phyloP scores from a whole-genome alignment of 192 early-diverging fungal species.

The Backusella mclennaniae region DNA sequence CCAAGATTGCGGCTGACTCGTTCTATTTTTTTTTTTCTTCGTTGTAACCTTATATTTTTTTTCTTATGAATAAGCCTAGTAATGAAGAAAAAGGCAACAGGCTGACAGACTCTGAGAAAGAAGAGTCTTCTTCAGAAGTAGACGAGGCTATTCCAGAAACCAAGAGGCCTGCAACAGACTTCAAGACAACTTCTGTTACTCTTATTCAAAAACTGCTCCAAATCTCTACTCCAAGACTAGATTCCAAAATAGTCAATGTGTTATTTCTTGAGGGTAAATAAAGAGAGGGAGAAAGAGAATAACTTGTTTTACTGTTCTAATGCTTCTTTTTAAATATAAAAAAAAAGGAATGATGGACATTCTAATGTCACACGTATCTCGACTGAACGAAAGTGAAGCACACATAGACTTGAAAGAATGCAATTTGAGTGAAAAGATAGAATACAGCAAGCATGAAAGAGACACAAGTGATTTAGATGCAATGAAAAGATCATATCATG shows the following conservation, averaged over 20 bases:
- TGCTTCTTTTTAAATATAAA: not conserved
- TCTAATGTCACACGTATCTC: slow-evolving; percentile 30
- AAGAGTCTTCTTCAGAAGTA: not conserved
- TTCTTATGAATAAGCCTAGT: slow-evolving; percentile 6
- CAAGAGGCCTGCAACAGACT: not conserved
- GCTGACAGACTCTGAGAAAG: slow-evolving; percentile 12
- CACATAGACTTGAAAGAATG: not conserved
- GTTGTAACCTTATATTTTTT: not conserved
- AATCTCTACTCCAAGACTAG: slow-evolving; percentile 26
- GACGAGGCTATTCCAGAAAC: slow-evolving; percentile 5
- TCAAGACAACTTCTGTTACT: slow-evolving; percentile 29
- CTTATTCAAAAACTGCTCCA: slow-evolving; percentile 34
- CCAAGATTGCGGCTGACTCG: not conserved
- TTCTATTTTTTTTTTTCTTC: slow-evolving; percentile 8
- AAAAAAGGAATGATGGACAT: slow-evolving; percentile 37
- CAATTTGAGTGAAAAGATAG: slow-evolving; percentile 10
- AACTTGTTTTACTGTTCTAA: not conserved
- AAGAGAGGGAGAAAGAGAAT: not conserved
- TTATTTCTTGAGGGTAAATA: slow-evolving; percentile 33
- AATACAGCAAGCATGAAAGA: slow-evolving; percentile 14
- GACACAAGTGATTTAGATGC: slow-evolving; percentile 26
- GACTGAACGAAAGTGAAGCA: not conserved
- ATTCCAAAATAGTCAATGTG: slow-evolving; percentile 35
- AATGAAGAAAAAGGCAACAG: not conserved
- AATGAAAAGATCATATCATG: slow-evolving; percentile 37